Evolutionary conservation across 495 filamentous ascomycete genomes (phyloP).

Genomic region (Penicillium riverlandense): DNA sequence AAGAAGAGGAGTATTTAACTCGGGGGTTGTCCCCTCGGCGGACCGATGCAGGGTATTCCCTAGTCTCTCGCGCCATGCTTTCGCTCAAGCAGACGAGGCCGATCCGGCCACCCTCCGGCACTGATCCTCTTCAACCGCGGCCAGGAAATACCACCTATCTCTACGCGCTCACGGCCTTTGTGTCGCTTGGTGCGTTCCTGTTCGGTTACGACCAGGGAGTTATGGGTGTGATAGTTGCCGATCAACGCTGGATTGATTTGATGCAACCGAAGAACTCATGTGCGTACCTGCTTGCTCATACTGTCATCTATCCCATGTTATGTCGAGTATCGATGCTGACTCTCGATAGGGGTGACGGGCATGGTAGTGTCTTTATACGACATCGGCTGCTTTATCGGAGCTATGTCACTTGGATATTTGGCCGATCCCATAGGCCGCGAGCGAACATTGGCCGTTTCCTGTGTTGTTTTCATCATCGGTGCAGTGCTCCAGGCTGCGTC

Average conservation of each 20-base stretch:
- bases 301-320: neutral
- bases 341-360: conserved; percentile 13
- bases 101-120: conserved; percentile 10
- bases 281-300: neutral
- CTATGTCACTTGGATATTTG: conserved; percentile 61
- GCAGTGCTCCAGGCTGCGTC: conserved; percentile 58
- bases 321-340: neutral
- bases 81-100: conserved; percentile 11
- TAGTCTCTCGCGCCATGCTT: conserved; percentile 1
- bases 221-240: conserved; percentile 63
- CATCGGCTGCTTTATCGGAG: conserved; percentile 51
- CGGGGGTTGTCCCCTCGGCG: too few species aligned
- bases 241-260: conserved; percentile 15
- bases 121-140: neutral
- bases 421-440: conserved; percentile 67
- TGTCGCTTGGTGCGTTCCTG: conserved; percentile 58
- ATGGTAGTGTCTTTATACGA: conserved; percentile 44
- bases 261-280: conserved; percentile 15
- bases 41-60: neutral
- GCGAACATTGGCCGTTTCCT: conserved; percentile 61
- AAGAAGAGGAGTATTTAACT: neutral
- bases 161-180: conserved; percentile 28
- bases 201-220: conserved; percentile 60
- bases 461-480: conserved; percentile 62
- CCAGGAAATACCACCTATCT: conserved; percentile 4